Evolutionary conservation across 2,329 filamentous ascomycete genomes (phyloP), one percentile per base, ranked within the genome.

Genomic region (Colletotrichum paranaense): DNA sequence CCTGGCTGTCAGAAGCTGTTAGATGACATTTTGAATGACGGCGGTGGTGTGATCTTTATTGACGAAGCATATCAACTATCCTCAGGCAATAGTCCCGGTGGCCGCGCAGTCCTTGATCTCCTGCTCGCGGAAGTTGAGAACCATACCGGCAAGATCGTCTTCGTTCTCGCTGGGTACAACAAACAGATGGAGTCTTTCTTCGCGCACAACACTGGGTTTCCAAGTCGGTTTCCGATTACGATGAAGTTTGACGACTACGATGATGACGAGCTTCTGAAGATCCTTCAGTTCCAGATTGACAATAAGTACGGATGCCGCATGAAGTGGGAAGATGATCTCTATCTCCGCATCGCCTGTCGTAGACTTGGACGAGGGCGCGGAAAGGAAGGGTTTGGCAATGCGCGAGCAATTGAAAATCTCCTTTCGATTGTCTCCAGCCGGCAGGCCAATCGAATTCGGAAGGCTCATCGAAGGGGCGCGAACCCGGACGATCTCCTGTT

Each of bases 131-230:
- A 95, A 76, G 88, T 95, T 0, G 93, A 95, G 76, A 94, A 94
- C 64, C 84, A 90, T 1, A 88, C 86, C 0, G 93, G 93, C 0
- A 93, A 93, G 76, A 80, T 95, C 0, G 89, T 92, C 0, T 93
- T 95, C 66, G 86, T 95, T 0, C 83, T 96, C 3, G 93, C 93
- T 0, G 93, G 94, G 0, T 95, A 95, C 80, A 86, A 86, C 62
- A 91, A 91, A 76, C 86, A 93, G 74, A 95, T 96, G 93, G 93
- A 95, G 76, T 86, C 86, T 0, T 94, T 95, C 79, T 95, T 94
- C 59, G 86, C 89, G 0, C 92, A 95, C 73, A 95, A 95, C 57
- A 90, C 90, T 0, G 93, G 94, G 0, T 84, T 95, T 3, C 85
- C 88, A 0, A 94, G 92, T 75, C 90, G 93, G 0, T 91, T 96